Evolutionary conservation across 2,329 filamentous ascomycete species (phyloP).

Genomic region (Cercospora sp.): DNA sequence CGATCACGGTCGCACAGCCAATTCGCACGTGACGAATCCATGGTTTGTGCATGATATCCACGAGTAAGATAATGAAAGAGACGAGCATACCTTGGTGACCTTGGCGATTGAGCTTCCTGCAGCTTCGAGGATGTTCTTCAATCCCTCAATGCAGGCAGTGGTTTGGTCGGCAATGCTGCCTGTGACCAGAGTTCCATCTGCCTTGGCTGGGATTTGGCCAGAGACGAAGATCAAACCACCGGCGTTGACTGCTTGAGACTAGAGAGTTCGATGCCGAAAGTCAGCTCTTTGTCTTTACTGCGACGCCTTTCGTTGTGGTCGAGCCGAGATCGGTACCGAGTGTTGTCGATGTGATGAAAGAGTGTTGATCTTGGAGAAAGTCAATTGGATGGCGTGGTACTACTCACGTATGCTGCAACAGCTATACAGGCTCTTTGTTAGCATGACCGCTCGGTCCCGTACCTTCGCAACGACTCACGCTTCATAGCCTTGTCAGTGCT

Average conservation of each 20-base stretch:
- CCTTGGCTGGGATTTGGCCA: conserved; percentile 74
- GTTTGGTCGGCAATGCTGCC: conserved; percentile 69
- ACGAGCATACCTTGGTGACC: conserved; percentile 72
- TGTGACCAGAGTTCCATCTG: conserved; percentile 59
- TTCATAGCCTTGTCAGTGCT: conserved; percentile 18
- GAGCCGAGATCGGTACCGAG: conserved; percentile 5
- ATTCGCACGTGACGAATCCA: not conserved
- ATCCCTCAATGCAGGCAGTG: conserved; percentile 72
- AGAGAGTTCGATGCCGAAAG: conserved; percentile 1
- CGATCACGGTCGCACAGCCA: not conserved
- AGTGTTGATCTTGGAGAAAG: not conserved
- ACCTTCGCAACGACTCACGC: not conserved
- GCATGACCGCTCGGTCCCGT: not conserved
- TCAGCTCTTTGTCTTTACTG: not conserved
- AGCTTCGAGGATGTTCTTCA: conserved; percentile 78
- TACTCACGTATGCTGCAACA: conserved; percentile 48
- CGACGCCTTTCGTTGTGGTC: not conserved
- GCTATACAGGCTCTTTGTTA: conserved; percentile 32
- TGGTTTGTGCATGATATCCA: not conserved
- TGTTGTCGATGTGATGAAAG: conserved; percentile 2
- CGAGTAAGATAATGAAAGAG: not conserved
- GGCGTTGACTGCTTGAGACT: conserved; percentile 65
- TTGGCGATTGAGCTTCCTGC: conserved; percentile 75
- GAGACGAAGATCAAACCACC: conserved; percentile 68
- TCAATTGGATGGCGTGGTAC: not conserved